A percentile compares a stretch with the other conserved stretches of the same genome.
These are phyloP conservation scores for Ceratorhiza oryzae-sativae DNA, from an alignment of 1,284 basidiomycete species.

Conservation along the genomic window DNA sequence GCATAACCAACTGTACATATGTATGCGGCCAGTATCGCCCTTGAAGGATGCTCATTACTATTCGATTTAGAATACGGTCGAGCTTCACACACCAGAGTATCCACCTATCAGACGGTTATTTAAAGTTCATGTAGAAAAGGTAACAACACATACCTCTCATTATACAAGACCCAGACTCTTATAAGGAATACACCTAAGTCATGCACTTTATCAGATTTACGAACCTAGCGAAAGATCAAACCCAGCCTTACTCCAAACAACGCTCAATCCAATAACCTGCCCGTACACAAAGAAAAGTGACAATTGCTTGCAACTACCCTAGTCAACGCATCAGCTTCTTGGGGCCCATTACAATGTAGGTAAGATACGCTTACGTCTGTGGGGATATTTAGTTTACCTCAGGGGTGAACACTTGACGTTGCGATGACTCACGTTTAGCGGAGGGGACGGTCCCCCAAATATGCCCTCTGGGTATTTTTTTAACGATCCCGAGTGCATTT, in stretches of 20 bases:
- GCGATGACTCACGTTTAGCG: neutral
- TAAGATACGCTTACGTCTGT: neutral
- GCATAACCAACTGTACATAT: slow-evolving; percentile 5
- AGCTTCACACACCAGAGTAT: slow-evolving; percentile 1
- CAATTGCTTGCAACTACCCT: slow-evolving; percentile 1
- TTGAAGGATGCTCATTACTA: neutral
- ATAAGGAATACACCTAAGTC: neutral
- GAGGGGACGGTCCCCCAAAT: neutral
- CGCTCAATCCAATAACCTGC: neutral
- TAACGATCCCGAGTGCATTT: no score
- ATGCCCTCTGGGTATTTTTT: neutral
- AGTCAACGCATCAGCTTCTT: neutral
- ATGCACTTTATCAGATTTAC: no score
- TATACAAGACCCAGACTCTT: slow-evolving; percentile 8
- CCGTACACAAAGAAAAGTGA: neutral
- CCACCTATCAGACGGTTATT: neutral
- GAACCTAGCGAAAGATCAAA: neutral
- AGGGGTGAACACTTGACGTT: neutral
- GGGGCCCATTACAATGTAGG: no score
- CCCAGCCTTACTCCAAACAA: slow-evolving; percentile 3
- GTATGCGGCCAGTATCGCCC: slow-evolving; percentile 1
- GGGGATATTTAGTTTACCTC: neutral
- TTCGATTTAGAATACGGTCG: no score
- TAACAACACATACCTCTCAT: neutral
- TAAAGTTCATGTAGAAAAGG: neutral